Base-by-base conservation (phyloP, 2,329 filamentous ascomycete species). In the Phaeophleospora eucalypticola region DNA sequence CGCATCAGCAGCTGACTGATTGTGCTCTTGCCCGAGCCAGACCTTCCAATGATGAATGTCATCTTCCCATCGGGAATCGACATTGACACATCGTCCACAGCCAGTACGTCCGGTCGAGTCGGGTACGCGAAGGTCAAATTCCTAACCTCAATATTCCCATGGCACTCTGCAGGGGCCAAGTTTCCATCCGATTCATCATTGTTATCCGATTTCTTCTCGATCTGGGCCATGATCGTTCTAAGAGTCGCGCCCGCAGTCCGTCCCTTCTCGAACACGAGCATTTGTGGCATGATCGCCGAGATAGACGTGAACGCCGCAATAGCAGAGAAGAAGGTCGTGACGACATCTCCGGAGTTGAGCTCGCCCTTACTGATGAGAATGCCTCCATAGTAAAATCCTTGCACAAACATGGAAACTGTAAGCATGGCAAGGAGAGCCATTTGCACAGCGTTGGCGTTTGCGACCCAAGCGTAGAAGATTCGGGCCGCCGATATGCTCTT, bases 11-110 rank as follows among this genome's bases (percentile, higher is more conserved):
- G 74, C 61, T 88, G 89, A 1, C 85, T 83, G 1, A 97, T 62
- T 0, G 91, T 97, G 57, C 89, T 95, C 66, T 97, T 97, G 0
- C 91, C 91, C 2, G 88, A 95, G 0, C 93, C 93, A 60, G 89
- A 95, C 58, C 78, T 79, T 0, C 91, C 93, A 41, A 96, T 80
- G 2, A 97, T 74, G 60, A 93, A 96, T 0, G 83, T 88, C 2
- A 84, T 81, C 51, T 86, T 75, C 0, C 86, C 84, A 0, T 84
- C 75, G 0, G 82, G 79, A 47, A 97, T 91, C 54, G 75, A 78
- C 51, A 96, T 77, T 0, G 75, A 82, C 0, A 80, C 78, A 4
- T 77, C 69, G 1, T 77, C 68, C 8, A 96, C 72, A 1, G 84
- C 82, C 0, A 68, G 63, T 15, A 78, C 76, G 1, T 77, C 68